These are phyloP conservation scores for Ophiocordyceps robertsii DNA, from an alignment of 2,329 filamentous ascomycete species.

Conservation along the genomic window DNA sequence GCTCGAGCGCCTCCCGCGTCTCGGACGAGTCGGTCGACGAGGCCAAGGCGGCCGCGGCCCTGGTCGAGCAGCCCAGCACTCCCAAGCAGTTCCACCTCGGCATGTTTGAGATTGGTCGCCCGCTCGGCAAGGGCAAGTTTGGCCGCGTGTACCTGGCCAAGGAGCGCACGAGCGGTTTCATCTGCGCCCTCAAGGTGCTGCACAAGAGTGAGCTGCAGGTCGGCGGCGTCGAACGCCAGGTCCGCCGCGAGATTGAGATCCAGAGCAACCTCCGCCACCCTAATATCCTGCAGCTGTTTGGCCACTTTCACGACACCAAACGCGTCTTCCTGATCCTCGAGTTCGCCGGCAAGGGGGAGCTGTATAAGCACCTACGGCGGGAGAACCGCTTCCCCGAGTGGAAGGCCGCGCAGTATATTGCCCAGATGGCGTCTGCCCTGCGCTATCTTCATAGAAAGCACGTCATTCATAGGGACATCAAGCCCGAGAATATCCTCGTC, in stretches of 20 bases:
- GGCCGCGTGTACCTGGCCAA: slow-evolving; percentile 60
- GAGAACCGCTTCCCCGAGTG: slow-evolving; percentile 54
- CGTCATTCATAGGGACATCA: slow-evolving; percentile 19
- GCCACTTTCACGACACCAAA: slow-evolving; percentile 60
- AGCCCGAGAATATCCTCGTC: slow-evolving; percentile 21
- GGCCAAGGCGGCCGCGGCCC: slow-evolving; percentile 37
- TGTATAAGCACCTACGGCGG: slow-evolving; percentile 58
- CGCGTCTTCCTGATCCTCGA: slow-evolving; percentile 61
- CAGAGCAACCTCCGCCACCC: slow-evolving; percentile 60
- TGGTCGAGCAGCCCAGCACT: slow-evolving; percentile 42
- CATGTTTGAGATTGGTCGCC: slow-evolving; percentile 66
- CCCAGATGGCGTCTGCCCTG: slow-evolving; percentile 46
- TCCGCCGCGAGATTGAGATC: slow-evolving; percentile 60
- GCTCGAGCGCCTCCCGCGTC: slow-evolving; percentile 16
- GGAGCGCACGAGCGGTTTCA: slow-evolving; percentile 51
- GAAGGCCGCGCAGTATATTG: slow-evolving; percentile 58
- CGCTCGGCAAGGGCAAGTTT: slow-evolving; percentile 61
- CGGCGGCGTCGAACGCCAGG: slow-evolving; percentile 55
- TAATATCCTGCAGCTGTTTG: slow-evolving; percentile 49
- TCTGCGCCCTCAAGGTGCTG: slow-evolving; percentile 59
- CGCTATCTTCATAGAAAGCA: slow-evolving; percentile 17
- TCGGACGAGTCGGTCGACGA: slow-evolving; percentile 38
- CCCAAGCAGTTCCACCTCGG: slow-evolving; percentile 66
- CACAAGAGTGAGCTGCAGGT: slow-evolving; percentile 58
- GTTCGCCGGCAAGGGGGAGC: slow-evolving; percentile 50